Conservation (phyloP, 805 yeast genomes). For the Starmerella sp. region DNA sequence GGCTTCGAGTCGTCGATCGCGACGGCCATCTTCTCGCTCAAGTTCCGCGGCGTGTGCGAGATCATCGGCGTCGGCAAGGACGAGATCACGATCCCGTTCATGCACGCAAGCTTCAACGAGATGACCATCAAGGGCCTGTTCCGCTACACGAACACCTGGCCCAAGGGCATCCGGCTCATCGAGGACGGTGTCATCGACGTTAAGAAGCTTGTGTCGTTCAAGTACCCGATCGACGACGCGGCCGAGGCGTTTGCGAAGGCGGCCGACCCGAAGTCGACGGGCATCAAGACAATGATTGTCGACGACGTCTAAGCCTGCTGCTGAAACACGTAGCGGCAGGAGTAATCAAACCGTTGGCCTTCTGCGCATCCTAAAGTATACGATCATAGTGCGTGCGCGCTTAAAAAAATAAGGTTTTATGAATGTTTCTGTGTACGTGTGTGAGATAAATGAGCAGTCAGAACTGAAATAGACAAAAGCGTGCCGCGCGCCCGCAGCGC, state of each 20-base stretch:
- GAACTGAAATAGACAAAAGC: not conserved
- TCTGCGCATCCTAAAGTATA: too few relatives aligned
- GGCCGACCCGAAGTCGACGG: conserved; percentile 35
- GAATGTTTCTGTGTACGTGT: not conserved
- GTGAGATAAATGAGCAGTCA: not conserved
- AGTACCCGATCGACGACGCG: conserved; percentile 38
- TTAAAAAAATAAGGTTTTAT: not conserved
- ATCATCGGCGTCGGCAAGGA: conserved; percentile 45
- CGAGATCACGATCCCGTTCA: conserved; percentile 41
- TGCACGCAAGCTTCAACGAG: conserved; percentile 44
- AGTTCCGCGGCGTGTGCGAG: conserved; percentile 39
- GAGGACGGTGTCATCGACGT: conserved; percentile 37
- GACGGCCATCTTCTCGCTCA: conserved; percentile 37
- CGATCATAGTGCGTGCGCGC: not conserved
- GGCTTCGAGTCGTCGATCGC: conserved; percentile 42
- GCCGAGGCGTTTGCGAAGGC: conserved; percentile 36
- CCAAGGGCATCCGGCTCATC: conserved; percentile 41
- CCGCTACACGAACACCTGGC: conserved; percentile 49
- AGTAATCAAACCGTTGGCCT: too few relatives aligned
- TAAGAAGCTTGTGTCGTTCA: conserved; percentile 40
- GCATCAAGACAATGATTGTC: conserved; percentile 38
- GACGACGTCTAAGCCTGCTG: conserved; percentile 9
- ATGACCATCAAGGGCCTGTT: conserved; percentile 42
- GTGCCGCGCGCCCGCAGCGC: not conserved
- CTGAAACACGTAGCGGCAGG: not conserved